Percentiles rank a stretch among this genome's conserved stretches.
Evolutionary conservation across 352 stramenopile genomes (phyloP).

Genomic region (Pilasporangium apinafurcum): DNA sequence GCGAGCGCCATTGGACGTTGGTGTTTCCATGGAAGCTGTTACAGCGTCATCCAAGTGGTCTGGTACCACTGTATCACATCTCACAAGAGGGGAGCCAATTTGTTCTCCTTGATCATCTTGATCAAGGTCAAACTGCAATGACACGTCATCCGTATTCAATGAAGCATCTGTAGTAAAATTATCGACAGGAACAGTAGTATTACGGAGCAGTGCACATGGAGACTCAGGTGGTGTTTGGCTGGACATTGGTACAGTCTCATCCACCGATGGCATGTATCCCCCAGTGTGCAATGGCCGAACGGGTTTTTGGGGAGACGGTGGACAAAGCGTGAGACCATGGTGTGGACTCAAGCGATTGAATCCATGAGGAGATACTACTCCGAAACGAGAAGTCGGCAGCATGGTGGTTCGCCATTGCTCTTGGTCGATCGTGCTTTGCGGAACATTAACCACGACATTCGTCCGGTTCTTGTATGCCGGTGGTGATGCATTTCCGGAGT

Average conservation of each 20-base stretch:
- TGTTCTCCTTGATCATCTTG: not conserved
- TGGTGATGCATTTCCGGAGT: conserved; percentile 11
- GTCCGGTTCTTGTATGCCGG: conserved; percentile 22
- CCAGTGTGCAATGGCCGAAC: conserved; percentile 9
- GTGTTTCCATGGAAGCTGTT: not conserved
- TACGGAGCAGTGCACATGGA: no score
- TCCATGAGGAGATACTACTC: conserved; percentile 10
- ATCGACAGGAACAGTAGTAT: no score
- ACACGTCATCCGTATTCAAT: no score
- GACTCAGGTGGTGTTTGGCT: conserved; percentile 43
- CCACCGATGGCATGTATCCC: conserved; percentile 68
- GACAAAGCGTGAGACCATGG: conserved; percentile 18
- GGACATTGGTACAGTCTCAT: conserved; percentile 50
- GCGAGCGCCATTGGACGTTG: conserved; percentile 2
- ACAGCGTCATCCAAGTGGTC: not conserved
- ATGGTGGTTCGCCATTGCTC: conserved; percentile 20
- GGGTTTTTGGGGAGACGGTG: conserved; percentile 42
- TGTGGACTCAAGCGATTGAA: conserved; percentile 18
- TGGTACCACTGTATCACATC: not conserved
- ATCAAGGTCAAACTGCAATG: conserved; percentile 10
- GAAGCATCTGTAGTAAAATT: no score
- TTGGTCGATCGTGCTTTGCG: conserved; percentile 29
- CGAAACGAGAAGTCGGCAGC: conserved; percentile 2
- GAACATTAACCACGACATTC: conserved; percentile 27
- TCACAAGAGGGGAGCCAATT: not conserved